A percentile compares a stretch with the other conserved stretches of the same genome.
Conservation (phyloP, 345 rosid genomes). For the Anastatica hierochuntica region DNA sequence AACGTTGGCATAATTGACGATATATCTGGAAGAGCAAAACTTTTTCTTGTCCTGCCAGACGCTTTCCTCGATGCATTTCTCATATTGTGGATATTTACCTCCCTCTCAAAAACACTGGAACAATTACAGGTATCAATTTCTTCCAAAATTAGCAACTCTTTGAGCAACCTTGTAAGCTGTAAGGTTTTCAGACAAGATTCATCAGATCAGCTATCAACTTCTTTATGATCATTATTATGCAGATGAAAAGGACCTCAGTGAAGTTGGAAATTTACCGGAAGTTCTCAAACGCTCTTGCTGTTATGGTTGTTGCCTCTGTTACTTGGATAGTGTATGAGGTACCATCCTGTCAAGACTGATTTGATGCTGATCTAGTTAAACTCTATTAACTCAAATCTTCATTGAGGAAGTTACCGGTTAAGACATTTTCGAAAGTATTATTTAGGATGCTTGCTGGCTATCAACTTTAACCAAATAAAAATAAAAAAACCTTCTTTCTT, state of each 20-base stretch:
- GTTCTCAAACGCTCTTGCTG: slow-evolving; percentile 85
- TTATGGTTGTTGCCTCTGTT: slow-evolving; percentile 73
- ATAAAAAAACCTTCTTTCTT: not conserved
- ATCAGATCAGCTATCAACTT: not conserved
- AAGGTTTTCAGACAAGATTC: not conserved
- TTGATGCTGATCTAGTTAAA: not conserved
- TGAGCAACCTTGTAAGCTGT: not conserved
- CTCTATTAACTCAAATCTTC: not conserved
- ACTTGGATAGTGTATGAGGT: slow-evolving; percentile 94
- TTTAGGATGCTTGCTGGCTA: not conserved
- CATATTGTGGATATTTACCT: slow-evolving; percentile 86
- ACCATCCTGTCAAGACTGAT: slow-evolving; percentile 11
- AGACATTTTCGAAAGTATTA: not conserved
- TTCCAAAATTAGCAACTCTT: not conserved
- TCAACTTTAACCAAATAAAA: not conserved
- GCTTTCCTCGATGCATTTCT: slow-evolving; percentile 94
- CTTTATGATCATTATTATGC: slow-evolving; percentile 13
- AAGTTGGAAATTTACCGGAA: slow-evolving; percentile 91
- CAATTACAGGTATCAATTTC: slow-evolving; percentile 61
- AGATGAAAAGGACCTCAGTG: slow-evolving; percentile 71
- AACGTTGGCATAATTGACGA: slow-evolving; percentile 85
- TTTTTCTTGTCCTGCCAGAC: slow-evolving; percentile 78
- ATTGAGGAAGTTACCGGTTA: not conserved
- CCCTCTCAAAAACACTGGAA: slow-evolving; percentile 78
- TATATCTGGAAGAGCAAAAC: slow-evolving; percentile 79